These are phyloP conservation scores for Candida multigemmis DNA, from an alignment of 805 yeast genomes.

Conservation along the genomic window DNA sequence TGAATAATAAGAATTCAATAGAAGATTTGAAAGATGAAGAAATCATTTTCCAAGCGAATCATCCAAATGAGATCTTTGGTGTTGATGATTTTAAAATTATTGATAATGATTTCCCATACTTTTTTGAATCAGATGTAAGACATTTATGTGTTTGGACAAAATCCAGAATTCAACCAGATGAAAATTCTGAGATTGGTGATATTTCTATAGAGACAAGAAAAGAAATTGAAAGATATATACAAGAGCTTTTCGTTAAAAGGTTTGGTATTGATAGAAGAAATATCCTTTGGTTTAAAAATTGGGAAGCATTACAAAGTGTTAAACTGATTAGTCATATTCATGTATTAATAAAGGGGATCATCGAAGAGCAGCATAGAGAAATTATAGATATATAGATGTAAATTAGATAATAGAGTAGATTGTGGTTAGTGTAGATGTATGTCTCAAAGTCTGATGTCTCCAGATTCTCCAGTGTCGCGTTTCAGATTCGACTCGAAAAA, in stretches of 20 bases:
- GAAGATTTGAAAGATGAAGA: slow-evolving; percentile 10
- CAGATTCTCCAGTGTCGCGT: no score
- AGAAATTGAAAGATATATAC: slow-evolving; percentile 36
- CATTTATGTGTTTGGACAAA: slow-evolving; percentile 69
- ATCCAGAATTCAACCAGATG: slow-evolving; percentile 43
- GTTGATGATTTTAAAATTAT: slow-evolving; percentile 37
- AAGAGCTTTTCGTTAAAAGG: slow-evolving; percentile 38
- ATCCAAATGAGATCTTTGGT: slow-evolving; percentile 32
- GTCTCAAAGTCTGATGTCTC: no score
- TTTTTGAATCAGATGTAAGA: slow-evolving; percentile 38
- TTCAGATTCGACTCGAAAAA: no score
- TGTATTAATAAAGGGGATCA: slow-evolving; percentile 40
- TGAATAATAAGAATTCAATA: slow-evolving; percentile 14
- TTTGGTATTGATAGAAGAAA: slow-evolving; percentile 31
- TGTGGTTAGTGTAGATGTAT: no score
- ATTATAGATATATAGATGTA: no score
- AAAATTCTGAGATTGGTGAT: slow-evolving; percentile 41
- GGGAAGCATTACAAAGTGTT: slow-evolving; percentile 63
- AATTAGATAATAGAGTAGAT: no score
- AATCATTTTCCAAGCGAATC: slow-evolving; percentile 5
- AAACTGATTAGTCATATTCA: slow-evolving; percentile 63
- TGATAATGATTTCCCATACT: slow-evolving; percentile 60
- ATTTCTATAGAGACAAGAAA: slow-evolving; percentile 32
- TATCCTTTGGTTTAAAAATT: slow-evolving; percentile 63
- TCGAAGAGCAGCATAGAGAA: slow-evolving; percentile 11